phyloP scores from a whole-genome alignment of 2,329 filamentous ascomycete species.

The Verticillium nonalfalfae region DNA sequence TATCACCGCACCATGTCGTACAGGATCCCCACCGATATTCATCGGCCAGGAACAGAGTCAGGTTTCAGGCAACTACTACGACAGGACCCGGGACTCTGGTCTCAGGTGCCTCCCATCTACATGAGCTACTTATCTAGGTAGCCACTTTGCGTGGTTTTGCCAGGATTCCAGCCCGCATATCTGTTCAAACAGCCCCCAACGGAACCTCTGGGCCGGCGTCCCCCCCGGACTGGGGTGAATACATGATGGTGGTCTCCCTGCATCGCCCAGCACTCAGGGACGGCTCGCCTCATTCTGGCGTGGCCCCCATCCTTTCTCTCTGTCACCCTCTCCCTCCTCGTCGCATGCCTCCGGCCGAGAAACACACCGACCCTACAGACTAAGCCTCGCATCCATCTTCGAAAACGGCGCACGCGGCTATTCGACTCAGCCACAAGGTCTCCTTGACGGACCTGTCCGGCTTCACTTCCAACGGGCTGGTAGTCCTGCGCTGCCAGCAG shows the following conservation, averaged over 20 bases:
- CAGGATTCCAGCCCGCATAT: neutral
- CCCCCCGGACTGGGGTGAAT: neutral
- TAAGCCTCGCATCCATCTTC: neutral
- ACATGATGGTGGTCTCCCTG: neutral
- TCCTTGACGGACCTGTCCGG: neutral
- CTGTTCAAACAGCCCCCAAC: neutral
- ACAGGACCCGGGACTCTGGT: neutral
- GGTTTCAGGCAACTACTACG: neutral
- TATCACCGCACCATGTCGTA: neutral
- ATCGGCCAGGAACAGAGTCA: neutral
- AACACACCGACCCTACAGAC: neutral
- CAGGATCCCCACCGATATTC: neutral
- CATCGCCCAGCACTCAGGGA: neutral
- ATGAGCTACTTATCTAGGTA: too few species aligned
- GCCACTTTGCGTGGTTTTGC: neutral
- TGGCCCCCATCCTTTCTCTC: neutral
- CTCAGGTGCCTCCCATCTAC: neutral
- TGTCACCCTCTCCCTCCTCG: neutral
- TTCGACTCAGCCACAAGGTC: neutral
- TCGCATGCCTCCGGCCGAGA: neutral
- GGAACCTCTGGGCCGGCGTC: neutral
- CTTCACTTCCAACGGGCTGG: neutral
- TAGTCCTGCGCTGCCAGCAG: neutral
- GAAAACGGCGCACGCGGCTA: neutral
- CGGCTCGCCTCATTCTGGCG: neutral